Base-by-base conservation (phyloP, 2,329 filamentous ascomycete genomes). In the Neoascochyta sp. region DNA sequence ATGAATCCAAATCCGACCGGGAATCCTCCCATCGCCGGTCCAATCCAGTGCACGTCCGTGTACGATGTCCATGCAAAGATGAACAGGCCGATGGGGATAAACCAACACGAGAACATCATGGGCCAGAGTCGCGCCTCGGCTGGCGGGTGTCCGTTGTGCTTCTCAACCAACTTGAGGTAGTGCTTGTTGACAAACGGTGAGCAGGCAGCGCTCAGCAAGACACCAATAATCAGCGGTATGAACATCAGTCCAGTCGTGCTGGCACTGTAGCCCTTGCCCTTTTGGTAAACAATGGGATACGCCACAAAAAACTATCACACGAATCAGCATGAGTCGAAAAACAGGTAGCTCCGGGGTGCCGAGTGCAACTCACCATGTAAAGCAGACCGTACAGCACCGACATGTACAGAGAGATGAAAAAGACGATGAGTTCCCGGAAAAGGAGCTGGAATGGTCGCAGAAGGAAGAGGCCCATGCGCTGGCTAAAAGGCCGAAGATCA, bases 401-500 rank as follows among this genome's bases (percentile, higher is more conserved):
- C 85, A 92, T 93, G 70, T 93, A 94, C 2, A 93, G 45, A 1
- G 81, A 79, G 50, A 94, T 82, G 51, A 92, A 77, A 45, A 94
- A 76, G 27, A 94, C 86, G 52, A 95, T 94, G 21, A 84, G 78
- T 62, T 94, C 87, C 39, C 75, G 67, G 62, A 92, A 90, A 18
- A 94, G 76, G 2, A 95, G 77, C 67, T 92, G 85, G 67, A 94
- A 86, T 1, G 87, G 88, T 4, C 87, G 78, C 41, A 92, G 56
- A 21, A 94, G 68, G 71, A 92, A 90, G 47, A 92, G 73, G 13
- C 70, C 66, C 16, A 93, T 66, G 27, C 81, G 76, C 55, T 92
- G 81, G 4, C 66, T 62, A 31, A 92, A 60, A 3, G 85, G 78
- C 0, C 83, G 76, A 24, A 75, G 63, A 52, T 93, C 85, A 22